Conservation (phyloP, 2,329 filamentous ascomycete genomes). For the Phaeosphaeria sp. region DNA sequence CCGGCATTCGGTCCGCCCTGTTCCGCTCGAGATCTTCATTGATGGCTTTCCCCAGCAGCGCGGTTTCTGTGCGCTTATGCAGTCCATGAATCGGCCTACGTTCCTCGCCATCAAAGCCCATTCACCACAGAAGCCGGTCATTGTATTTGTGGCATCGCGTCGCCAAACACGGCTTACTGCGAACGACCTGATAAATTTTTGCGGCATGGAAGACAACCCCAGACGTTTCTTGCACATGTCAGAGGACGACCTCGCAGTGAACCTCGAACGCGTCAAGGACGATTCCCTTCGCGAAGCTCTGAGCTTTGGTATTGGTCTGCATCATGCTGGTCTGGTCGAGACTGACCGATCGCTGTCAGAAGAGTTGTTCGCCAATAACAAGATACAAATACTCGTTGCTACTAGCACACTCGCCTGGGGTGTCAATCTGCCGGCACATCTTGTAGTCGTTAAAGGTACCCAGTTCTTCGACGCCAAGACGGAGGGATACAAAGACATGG, state of each 20-base stretch:
- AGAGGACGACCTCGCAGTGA: constrained; percentile 88
- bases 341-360: constrained; percentile 90
- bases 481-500: constrained; percentile 98
- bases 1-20: constrained; percentile 92
- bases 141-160: constrained; percentile 96
- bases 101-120: constrained; percentile 97
- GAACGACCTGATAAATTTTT: constrained; percentile 95
- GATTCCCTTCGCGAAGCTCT: constrained; percentile 92
- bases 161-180: constrained; percentile 94
- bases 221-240: constrained; percentile 91
- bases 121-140: constrained; percentile 94
- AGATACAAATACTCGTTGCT: constrained; percentile 95
- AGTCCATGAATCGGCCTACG: constrained; percentile 97
- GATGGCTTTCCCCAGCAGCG: constrained; percentile 95
- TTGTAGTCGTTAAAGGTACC: constrained; percentile 97
- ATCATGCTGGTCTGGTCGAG: constrained; percentile 96
- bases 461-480: constrained; percentile 98
- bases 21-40: constrained; percentile 94
- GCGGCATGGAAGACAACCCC: constrained; percentile 98
- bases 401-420: constrained; percentile 98
- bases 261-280: constrained; percentile 90
- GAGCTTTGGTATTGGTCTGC: constrained; percentile 94
- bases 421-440: constrained; percentile 93
- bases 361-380: constrained; percentile 95
- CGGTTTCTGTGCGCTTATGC: constrained; percentile 97